Evolutionary conservation across 2,329 filamentous ascomycete species (phyloP).

Genomic region (Fusarium keratoplasticum): DNA sequence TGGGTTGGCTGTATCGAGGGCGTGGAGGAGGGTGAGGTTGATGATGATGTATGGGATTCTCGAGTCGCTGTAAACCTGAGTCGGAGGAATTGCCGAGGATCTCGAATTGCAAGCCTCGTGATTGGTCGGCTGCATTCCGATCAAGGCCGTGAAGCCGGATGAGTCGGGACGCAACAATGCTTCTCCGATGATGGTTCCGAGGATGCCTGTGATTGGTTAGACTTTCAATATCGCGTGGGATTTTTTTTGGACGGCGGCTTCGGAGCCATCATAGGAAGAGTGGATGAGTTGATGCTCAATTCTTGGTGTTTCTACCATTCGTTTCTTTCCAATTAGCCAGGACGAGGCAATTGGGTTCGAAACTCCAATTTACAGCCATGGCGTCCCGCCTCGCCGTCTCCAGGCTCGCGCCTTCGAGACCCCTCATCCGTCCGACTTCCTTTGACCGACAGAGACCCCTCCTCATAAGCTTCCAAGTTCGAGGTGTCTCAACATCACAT

Average conservation of each 20-base stretch:
- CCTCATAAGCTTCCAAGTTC: conserved; percentile 41
- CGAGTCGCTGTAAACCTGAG: conserved; percentile 28
- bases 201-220: conserved; percentile 46
- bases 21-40: conserved; percentile 17
- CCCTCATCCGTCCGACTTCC: conserved; percentile 41
- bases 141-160: conserved; percentile 43
- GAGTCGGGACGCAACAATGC: conserved; percentile 44
- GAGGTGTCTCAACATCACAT: conserved; percentile 56
- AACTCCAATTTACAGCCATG: conserved; percentile 37
- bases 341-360: neutral
- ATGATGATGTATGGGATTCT: conserved; percentile 43
- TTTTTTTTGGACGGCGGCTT: conserved; percentile 38
- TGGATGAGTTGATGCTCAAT: conserved; percentile 11
- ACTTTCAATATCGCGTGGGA: conserved; percentile 40
- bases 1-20: conserved; percentile 40
- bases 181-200: conserved; percentile 20
- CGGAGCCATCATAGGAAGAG: conserved; percentile 13
- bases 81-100: conserved; percentile 63
- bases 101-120: conserved; percentile 56
- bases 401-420: conserved; percentile 41
- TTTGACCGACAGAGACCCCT: conserved; percentile 34
- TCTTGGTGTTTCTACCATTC: neutral
- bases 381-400: conserved; percentile 40
- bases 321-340: neutral
- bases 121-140: conserved; percentile 56